Base-by-base conservation (phyloP, 78 protist genomes). In the Goniomonas avonlea region DNA sequence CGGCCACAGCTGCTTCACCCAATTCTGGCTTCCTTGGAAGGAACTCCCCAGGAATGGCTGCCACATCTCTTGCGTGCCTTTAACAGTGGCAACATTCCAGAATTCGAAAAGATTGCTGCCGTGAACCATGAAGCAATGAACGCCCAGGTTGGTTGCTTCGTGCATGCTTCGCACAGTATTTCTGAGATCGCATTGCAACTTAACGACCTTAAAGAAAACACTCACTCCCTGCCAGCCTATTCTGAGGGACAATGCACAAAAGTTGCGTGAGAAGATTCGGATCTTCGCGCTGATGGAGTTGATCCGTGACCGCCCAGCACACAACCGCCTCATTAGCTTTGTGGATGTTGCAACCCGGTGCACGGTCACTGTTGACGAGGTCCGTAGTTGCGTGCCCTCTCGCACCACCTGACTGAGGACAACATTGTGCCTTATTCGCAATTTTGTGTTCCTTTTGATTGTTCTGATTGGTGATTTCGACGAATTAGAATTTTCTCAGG, bases 251-350 rank as follows among this genome's bases (percentile, higher is more conserved):
- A 86, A 86, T 50, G 15, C 56, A 39, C 81, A 82, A 63, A 50
- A 53, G 56, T 31, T 80, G 39, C 38, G 66, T 48, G 87, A 85
- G 78, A 89, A 86, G 61, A 83, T 89, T 47, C 79, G 83, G 59
- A 80, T 89, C 60, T 59, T 86, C n/a, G 80, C 90, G 37, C 74
- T 85, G 35, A 55, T 89, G 47, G 90, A 89, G 63, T 73, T 84
- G 8, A 82, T 88, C 32, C 79, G 89, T 53, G 79, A 82, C 69
- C 82, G 82, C 23, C 87, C 88, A 23, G 73, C 93, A 4, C 90
- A 81, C 27, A 47, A 79, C 41, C 78, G 93, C 60, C 41, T 74
- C 23, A 56, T 89, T 43, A 32, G 84, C 43, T 89, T 89, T 66
- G 11, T 25, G 32, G 79, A 73, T 17, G 77, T 89, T 58, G 80